Conservation (phyloP, 176 grass and related monocot genomes). For the Urochloa ruziziensis region DNA sequence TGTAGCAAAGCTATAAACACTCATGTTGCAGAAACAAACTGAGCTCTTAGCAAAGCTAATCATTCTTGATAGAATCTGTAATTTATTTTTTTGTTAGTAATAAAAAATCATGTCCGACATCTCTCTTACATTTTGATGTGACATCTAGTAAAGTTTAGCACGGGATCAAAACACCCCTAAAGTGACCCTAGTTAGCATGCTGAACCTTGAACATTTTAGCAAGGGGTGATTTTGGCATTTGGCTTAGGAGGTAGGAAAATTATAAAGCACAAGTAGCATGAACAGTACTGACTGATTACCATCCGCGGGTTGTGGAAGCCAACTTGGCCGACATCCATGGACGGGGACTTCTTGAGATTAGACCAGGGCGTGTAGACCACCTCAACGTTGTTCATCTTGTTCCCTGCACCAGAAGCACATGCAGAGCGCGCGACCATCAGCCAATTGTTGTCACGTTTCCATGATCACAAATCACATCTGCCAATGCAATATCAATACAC, state of each 20-base stretch:
- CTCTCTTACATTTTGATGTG: too few relatives aligned
- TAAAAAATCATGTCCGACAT: too few relatives aligned
- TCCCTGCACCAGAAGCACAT: slow-evolving; percentile 62
- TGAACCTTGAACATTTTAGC: not conserved
- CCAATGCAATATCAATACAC: not conserved
- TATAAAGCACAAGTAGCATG: not conserved
- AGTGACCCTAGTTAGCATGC: too few relatives aligned
- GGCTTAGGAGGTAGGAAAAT: not conserved
- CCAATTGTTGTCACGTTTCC: not conserved
- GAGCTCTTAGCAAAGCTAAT: too few relatives aligned
- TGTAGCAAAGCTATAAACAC: not conserved
- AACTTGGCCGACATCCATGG: slow-evolving; percentile 99
- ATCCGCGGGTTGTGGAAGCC: slow-evolving; percentile 80
- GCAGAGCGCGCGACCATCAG: slow-evolving; percentile 19
- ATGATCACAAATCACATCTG: slow-evolving; percentile 30
- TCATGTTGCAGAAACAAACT: not conserved
- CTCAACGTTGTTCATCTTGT: slow-evolving; percentile 94
- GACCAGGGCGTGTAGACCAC: slow-evolving; percentile 96
- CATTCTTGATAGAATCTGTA: too few relatives aligned
- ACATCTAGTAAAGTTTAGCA: too few relatives aligned
- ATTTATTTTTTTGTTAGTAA: too few relatives aligned
- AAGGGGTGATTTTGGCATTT: not conserved
- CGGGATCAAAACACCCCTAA: too few relatives aligned
- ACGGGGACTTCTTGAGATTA: slow-evolving; percentile 91
- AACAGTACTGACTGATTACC: slow-evolving; percentile 30